Conservation (phyloP, 257 asterid genomes). For the Solanum stenotomum region DNA sequence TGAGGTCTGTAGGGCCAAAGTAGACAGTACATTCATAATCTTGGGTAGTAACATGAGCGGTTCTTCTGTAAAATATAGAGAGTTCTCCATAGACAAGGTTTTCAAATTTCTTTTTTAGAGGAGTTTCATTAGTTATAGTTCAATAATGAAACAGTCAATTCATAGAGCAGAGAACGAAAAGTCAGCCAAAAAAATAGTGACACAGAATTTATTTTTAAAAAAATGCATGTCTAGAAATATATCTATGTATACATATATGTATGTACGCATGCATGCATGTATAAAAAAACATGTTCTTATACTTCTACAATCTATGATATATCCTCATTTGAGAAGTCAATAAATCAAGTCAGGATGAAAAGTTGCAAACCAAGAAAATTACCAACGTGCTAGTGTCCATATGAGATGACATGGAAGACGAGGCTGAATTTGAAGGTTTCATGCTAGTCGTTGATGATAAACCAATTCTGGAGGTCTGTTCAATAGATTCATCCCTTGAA, state of each 20-base stretch:
- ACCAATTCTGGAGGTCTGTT: constrained; percentile 56
- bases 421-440: constrained; percentile 22
- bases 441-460: constrained; percentile 30
- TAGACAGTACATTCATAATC: background rate
- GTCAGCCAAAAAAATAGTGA: background rate
- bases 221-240: background rate
- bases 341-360: background rate
- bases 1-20: background rate
- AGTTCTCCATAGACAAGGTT: background rate
- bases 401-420: constrained; percentile 30
- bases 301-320: background rate
- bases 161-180: background rate
- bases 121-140: background rate
- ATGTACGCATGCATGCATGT: background rate
- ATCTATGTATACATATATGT: background rate
- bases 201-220: background rate
- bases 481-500: constrained; percentile 56
- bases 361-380: constrained; percentile 6
- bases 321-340: constrained; percentile 1
- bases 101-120: background rate
- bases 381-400: constrained; percentile 40
- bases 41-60: background rate
- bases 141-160: background rate
- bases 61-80: background rate
- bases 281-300: background rate